phyloP scores from a whole-genome alignment of 169 alveolate genomes.

The Plasmodium gonderi region DNA sequence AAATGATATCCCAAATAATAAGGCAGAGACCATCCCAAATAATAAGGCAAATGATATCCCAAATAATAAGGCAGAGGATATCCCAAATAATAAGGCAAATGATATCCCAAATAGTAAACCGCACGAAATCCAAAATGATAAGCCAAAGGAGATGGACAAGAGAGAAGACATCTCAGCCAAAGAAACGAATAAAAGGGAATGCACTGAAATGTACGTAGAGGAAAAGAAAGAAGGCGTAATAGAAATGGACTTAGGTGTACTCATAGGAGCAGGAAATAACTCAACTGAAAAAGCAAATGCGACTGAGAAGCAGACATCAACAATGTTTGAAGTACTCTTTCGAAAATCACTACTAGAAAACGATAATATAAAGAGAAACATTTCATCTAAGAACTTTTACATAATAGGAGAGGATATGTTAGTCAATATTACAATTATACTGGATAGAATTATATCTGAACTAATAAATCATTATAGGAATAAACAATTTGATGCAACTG shows the following conservation, averaged over 20 bases:
- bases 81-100: neutral
- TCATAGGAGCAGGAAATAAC: neutral
- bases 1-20: neutral
- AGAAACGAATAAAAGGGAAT: neutral
- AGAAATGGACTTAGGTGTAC: neutral
- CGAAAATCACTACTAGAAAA: conserved; percentile 55
- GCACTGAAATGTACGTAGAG: neutral
- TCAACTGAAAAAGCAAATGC: neutral
- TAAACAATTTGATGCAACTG: conserved; percentile 1
- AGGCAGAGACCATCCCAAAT: neutral
- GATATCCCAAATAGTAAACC: neutral
- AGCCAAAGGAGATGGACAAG: neutral
- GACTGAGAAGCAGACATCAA: neutral
- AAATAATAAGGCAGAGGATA: neutral
- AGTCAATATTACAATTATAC: conserved; percentile 23
- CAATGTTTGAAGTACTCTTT: conserved; percentile 38
- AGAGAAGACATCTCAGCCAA: neutral
- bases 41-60: neutral
- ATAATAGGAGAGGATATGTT: conserved; percentile 63
- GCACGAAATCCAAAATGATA: neutral
- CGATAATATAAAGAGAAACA: conserved; percentile 52
- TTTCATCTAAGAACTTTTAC: conserved; percentile 47
- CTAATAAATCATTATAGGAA: conserved; percentile 24
- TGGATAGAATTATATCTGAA: conserved; percentile 43
- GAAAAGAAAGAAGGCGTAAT: neutral